A percentile compares a stretch with the other conserved stretches of the same genome.
phyloP scores from a whole-genome alignment of 2,329 filamentous ascomycete species.

The Colletotrichum karsti region DNA sequence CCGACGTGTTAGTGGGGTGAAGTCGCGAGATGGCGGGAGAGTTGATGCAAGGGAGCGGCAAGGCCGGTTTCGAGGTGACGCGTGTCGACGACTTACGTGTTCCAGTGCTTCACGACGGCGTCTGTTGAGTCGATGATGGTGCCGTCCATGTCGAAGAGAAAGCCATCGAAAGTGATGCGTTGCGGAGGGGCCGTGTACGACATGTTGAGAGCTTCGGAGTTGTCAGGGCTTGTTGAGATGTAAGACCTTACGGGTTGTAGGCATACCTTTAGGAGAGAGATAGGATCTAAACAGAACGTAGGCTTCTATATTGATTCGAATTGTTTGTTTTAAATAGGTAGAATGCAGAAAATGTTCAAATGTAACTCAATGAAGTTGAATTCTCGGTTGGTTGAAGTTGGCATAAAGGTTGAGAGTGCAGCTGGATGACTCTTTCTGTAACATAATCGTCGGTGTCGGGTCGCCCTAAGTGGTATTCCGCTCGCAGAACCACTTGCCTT shows the following conservation, averaged over 20 bases:
- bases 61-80: not conserved
- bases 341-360: too few species aligned
- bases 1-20: constrained; percentile 22
- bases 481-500: not conserved
- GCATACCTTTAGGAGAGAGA: not conserved
- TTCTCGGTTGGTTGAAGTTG: too few species aligned
- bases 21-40: not conserved
- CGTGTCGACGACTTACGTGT: constrained; percentile 56
- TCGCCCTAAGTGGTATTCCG: constrained; percentile 7
- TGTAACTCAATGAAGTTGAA: too few species aligned
- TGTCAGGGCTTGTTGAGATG: not conserved
- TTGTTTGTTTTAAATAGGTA: too few species aligned
- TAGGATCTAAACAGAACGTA: too few species aligned
- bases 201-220: constrained; percentile 1
- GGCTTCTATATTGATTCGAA: too few species aligned
- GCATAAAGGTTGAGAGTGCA: not conserved
- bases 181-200: constrained; percentile 27
- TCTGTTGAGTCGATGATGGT: constrained; percentile 85
- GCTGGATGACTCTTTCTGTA: not conserved
- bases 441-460: not conserved
- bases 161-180: constrained; percentile 54
- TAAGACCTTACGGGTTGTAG: not conserved
- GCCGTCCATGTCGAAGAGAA: constrained; percentile 81
- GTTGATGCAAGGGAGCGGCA: not conserved
- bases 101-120: constrained; percentile 82